A percentile compares a stretch with the other conserved stretches of the same genome.
These are phyloP conservation scores for Abrus pulchellus DNA, from an alignment of 306 rosid genomes.

Conservation along the genomic window DNA sequence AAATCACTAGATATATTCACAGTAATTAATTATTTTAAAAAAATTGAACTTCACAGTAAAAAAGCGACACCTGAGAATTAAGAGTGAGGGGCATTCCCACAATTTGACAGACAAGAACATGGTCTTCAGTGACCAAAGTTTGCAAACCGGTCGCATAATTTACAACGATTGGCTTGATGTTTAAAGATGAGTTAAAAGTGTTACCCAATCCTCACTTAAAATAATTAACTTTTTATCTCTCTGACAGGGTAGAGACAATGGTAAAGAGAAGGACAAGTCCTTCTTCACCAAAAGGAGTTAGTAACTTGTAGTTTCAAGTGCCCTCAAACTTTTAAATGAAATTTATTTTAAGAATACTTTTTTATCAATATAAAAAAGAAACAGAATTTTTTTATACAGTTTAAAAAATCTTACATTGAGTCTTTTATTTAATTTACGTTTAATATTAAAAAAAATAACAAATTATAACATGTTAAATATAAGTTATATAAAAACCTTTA, in stretches of 20 bases:
- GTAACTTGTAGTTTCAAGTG: background rate
- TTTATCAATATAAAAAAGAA: background rate
- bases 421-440: no score
- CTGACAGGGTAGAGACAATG: background rate
- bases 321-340: background rate
- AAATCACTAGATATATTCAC: no score
- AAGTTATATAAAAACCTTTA: no score
- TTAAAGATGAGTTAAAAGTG: background rate
- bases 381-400: no score
- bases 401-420: no score
- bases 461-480: no score
- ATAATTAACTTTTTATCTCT: background rate
- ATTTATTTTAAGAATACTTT: background rate
- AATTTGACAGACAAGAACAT: background rate
- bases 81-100: background rate
- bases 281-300: background rate
- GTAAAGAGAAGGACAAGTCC: background rate
- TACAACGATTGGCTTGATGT: background rate
- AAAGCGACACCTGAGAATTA: background rate
- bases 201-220: background rate
- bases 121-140: background rate
- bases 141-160: background rate
- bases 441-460: no score
- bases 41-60: background rate
- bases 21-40: no score